Evolutionary conservation across 371 early-diverging fungal species (phyloP), one percentile per base, ranked within the genome.

Genomic region (Saksenaea vasiformis): DNA sequence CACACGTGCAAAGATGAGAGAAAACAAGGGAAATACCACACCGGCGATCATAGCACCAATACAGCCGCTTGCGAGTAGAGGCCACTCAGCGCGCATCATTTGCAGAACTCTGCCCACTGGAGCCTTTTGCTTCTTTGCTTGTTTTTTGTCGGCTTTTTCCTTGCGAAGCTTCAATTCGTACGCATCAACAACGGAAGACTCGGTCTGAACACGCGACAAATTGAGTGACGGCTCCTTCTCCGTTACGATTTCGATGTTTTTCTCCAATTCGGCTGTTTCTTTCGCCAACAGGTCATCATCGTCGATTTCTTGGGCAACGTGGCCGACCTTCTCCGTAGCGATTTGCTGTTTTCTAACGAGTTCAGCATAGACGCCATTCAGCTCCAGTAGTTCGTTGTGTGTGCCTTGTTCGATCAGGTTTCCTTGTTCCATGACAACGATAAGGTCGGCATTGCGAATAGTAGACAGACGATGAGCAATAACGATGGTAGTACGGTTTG

Each of bases 401-500:
- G 79, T 87, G 53, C 94, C 94, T 37, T 70, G 72, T 73, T 94
- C 94, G 17, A 90, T 64, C 11, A 94, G 73, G 11, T 78, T 72
- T 47, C 94, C 94, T 61, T 88, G 73, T 54, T 84, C 75, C 84
- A 93, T 87, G 8, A 93, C 93, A 47, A 90, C 86, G 70, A 98
- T 97, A 34, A 86, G 69, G 67, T 97, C 92, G 1, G 95, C 91
- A 64, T 94, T 87, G 53, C 83, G 78, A 51, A 90, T 85, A 3
- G 93, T 94, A 53, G 92, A 90, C 2, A 94, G 78, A 51, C 93
- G 87, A 69, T 98, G 98, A 1, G 98, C 97, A 71, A 98, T 91
- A 5, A 95, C 91, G 55, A 99, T 87, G 1, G 97, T 95, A 1
- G 96, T 95, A 37, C 97, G 84, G 51, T 89, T 84, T 35, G 73